phyloP scores from a whole-genome alignment of 805 yeast species.

The Brettanomyces nanus region DNA sequence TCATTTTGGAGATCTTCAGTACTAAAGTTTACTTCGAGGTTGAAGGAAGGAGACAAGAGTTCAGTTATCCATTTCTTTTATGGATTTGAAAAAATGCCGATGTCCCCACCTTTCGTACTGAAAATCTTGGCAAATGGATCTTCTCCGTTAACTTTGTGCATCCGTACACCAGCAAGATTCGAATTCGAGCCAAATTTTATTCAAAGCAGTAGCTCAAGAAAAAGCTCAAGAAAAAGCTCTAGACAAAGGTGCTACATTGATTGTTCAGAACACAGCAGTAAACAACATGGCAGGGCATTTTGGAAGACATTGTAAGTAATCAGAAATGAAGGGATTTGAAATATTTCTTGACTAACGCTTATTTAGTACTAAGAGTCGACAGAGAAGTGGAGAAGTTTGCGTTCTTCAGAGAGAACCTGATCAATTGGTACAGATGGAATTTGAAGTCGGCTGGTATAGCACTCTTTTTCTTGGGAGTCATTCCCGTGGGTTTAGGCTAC shows the following conservation, averaged over 20 bases:
- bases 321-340: not conserved
- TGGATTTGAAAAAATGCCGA: no score
- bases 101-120: no score
- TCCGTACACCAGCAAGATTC: no score
- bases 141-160: no score
- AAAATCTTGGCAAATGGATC: no score
- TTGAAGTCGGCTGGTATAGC: conserved; percentile 23
- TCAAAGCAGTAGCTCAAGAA: no score
- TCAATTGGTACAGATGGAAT: conserved; percentile 24
- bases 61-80: no score
- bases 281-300: conserved; percentile 24
- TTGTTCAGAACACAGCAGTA: not conserved
- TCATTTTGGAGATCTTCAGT: no score
- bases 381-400: conserved; percentile 24
- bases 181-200: no score
- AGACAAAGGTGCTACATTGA: not conserved
- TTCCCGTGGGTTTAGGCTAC: conserved; percentile 26
- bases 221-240: not conserved
- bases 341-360: no score
- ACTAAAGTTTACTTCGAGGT: no score
- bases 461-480: conserved; percentile 22
- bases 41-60: no score
- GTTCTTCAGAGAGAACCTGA: conserved; percentile 24
- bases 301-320: conserved; percentile 26
- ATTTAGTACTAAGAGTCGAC: conserved; percentile 24